Base-by-base conservation (phyloP, 805 yeast genomes). In the Starmerella potacharoeniae region DNA sequence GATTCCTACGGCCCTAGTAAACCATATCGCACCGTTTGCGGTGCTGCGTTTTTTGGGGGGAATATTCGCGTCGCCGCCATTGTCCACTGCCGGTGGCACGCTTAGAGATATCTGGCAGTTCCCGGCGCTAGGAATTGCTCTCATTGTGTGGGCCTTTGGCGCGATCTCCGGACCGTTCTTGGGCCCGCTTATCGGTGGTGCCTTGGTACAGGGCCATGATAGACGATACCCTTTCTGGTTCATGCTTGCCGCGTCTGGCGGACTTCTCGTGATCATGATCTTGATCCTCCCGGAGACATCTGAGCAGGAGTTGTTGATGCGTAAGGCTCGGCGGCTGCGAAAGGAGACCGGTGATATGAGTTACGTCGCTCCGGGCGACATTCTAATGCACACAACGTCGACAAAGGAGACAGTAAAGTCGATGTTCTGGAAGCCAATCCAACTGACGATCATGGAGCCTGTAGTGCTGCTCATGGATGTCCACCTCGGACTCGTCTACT, bases 171-270 rank as follows among this genome's bases (percentile, higher is more conserved):
- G 83, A 10, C 83, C 83, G 1, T 71, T 75, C 10, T 43, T 77
- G 22, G 84, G 82, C 11, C 85, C 85, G 0, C 61, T 81, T 6
- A 62, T 81, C 43, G 84, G 84, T 42, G 76, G 81, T 8, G 73
- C 75, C 5, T 68, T 81, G 63, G 68, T 71, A 4, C 74, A 55
- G 44, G 73, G 73, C 4, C 71, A 78, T 58, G 67, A 64, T 59
- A 78, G 81, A 81, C 73, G 80, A 63, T 78, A 77, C 76, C 66
- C 75, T 9, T 77, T 78, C 62, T 79, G 83, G 83, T 69, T 76
- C 52, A 55, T 76, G 62, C 60, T 72, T 53, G 73, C 75, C 40
- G 49, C 56, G 33, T 55, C 75, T 46, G 79, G 76, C 10, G 64
- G 66, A 8, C 57, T 70, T 5, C 64, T 74, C 10, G 37, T 76